Conservation (phyloP, 164 flowering plant species). For the grape (Vitis vinifera) region ASM3070453v1 NC_081822.1:11086501-11087000, state of each 20-base stretch:
- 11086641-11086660: too few relatives aligned
- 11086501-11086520: slow-evolving; percentile 23
- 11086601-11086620: background rate
- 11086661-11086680: too few relatives aligned
- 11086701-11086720: slow-evolving; percentile 3
- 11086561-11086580: slow-evolving; percentile 3
- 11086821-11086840: slow-evolving; percentile 69
- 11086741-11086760: slow-evolving; percentile 11
- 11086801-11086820: slow-evolving; percentile 31
- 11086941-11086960: slow-evolving; percentile 81
- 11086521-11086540: slow-evolving; percentile 3
- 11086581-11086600: background rate
- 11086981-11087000: background rate
- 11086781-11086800: slow-evolving; percentile 9
- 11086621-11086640: background rate
- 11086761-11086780: background rate
- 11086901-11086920: slow-evolving; percentile 87
- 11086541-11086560: slow-evolving; percentile 11
- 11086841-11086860: slow-evolving; percentile 74
- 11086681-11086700: background rate
- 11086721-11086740: background rate
- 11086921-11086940: slow-evolving; percentile 94
- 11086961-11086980: background rate
- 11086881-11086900: slow-evolving; percentile 59
- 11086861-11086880: slow-evolving; percentile 67